These are phyloP conservation scores for Elongisporangium anandrum DNA, from an alignment of 352 stramenopile species.

Conservation along the genomic window DNA sequence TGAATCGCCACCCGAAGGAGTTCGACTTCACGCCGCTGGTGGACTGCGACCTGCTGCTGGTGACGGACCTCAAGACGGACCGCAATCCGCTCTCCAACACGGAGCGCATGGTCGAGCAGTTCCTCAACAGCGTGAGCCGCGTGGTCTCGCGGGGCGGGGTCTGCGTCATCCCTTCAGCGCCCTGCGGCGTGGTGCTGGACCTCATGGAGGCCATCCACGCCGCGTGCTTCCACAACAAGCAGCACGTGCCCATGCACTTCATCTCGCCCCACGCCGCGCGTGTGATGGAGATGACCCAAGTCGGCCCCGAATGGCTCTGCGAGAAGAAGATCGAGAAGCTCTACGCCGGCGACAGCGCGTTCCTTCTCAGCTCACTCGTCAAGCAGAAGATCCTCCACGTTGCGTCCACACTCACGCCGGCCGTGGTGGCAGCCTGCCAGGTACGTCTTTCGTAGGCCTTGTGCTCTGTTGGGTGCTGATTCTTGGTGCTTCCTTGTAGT, in stretches of 20 bases:
- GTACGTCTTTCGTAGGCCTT: constrained; percentile 16
- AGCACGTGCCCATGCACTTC: constrained; percentile 59
- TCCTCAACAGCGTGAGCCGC: constrained; percentile 48
- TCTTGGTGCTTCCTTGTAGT: constrained; percentile 18
- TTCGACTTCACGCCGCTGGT: constrained; percentile 70
- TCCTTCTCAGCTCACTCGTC: constrained; percentile 51
- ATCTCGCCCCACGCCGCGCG: constrained; percentile 48
- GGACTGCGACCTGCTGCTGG: constrained; percentile 72
- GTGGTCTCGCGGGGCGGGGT: constrained; percentile 66
- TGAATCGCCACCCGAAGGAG: constrained; percentile 83
- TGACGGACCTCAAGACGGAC: constrained; percentile 75
- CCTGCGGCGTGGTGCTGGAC: constrained; percentile 72
- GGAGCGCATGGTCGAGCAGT: constrained; percentile 63
- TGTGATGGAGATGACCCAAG: constrained; percentile 47
- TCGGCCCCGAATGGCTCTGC: constrained; percentile 74
- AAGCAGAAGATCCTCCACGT: constrained; percentile 51
- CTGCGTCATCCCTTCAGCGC: constrained; percentile 57
- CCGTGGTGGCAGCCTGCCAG: constrained; percentile 48
- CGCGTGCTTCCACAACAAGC: constrained; percentile 36
- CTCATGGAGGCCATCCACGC: constrained; percentile 70
- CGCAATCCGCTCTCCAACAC: constrained; percentile 68
- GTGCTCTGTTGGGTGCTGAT: constrained; percentile 1
- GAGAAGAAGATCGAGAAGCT: constrained; percentile 82
- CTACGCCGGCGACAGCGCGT: constrained; percentile 65
- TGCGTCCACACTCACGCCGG: constrained; percentile 32